phyloP scores from a whole-genome alignment of 1,139 yeast genomes.

The Spencermartinsiella ligniputridi region DNA sequence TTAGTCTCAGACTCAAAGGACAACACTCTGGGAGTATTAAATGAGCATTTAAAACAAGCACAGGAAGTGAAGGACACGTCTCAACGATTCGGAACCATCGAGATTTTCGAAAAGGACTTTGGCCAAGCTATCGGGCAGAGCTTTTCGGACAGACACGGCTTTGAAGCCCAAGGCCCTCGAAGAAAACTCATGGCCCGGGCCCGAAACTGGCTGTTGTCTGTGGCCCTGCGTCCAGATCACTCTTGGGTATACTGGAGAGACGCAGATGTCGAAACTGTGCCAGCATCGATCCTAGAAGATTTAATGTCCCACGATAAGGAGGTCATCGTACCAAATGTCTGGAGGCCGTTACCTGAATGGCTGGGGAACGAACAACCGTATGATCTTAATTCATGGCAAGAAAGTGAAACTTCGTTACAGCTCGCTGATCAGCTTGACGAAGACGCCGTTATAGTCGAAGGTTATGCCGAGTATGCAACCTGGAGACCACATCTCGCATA shows the following conservation, averaged over 20 bases:
- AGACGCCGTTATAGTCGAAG: slow-evolving; percentile 88
- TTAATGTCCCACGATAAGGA: slow-evolving; percentile 62
- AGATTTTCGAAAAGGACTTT: slow-evolving; percentile 58
- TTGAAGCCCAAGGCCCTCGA: slow-evolving; percentile 70
- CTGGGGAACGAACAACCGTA: slow-evolving; percentile 85
- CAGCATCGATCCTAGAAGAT: slow-evolving; percentile 58
- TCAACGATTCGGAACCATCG: slow-evolving; percentile 55
- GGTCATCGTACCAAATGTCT: slow-evolving; percentile 79
- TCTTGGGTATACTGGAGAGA: slow-evolving; percentile 82
- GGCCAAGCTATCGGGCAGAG: slow-evolving; percentile 77
- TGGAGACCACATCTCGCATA: slow-evolving; percentile 92
- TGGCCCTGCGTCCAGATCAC: slow-evolving; percentile 62
- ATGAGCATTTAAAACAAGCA: slow-evolving; percentile 41
- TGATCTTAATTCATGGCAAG: slow-evolving; percentile 89
- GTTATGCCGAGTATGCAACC: slow-evolving; percentile 86
- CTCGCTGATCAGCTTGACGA: slow-evolving; percentile 74
- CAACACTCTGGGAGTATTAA: slow-evolving; percentile 50
- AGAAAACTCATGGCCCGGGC: slow-evolving; percentile 72
- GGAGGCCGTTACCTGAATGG: slow-evolving; percentile 93
- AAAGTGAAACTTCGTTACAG: slow-evolving; percentile 75
- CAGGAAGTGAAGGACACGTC: slow-evolving; percentile 54
- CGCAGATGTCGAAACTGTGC: slow-evolving; percentile 64
- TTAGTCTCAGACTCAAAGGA: slow-evolving; percentile 67
- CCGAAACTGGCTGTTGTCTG: slow-evolving; percentile 63
- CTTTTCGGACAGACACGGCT: slow-evolving; percentile 73